Conservation (phyloP, 2,329 filamentous ascomycete genomes). For the Aspergillus cejpii region DNA sequence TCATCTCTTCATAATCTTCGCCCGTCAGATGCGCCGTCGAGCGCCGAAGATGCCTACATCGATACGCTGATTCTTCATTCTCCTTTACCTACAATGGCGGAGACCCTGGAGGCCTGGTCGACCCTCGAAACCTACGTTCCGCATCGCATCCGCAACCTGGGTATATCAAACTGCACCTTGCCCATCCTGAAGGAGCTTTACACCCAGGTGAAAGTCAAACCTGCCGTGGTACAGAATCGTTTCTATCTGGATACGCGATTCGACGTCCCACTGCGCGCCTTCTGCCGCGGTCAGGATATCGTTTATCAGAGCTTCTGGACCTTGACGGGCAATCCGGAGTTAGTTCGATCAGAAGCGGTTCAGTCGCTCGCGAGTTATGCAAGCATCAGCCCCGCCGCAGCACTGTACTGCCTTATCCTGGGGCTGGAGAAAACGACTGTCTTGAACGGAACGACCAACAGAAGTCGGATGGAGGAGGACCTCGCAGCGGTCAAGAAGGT, state of each 20-base stretch:
- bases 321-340: slow-evolving; percentile 51
- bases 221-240: slow-evolving; percentile 67
- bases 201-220: slow-evolving; percentile 44
- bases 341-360: slow-evolving; percentile 47
- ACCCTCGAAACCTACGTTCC: slow-evolving; percentile 62
- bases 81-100: slow-evolving; percentile 45
- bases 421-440: slow-evolving; percentile 46
- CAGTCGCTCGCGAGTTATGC: slow-evolving; percentile 42
- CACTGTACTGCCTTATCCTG: slow-evolving; percentile 53
- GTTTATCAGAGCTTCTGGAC: slow-evolving; percentile 58
- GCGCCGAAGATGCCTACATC: slow-evolving; percentile 45
- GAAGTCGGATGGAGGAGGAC: slow-evolving; percentile 48
- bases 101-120: slow-evolving; percentile 60
- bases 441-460: slow-evolving; percentile 53
- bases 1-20: slow-evolving; percentile 61
- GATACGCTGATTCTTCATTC: slow-evolving; percentile 56
- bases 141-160: slow-evolving; percentile 56
- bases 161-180: slow-evolving; percentile 68
- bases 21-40: slow-evolving; percentile 16
- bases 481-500: slow-evolving; percentile 41
- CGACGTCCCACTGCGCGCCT: slow-evolving; percentile 55
- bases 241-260: slow-evolving; percentile 57
- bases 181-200: slow-evolving; percentile 49
- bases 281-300: slow-evolving; percentile 49
- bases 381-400: slow-evolving; percentile 42